phyloP scores from a whole-genome alignment of 495 filamentous ascomycete genomes.

The Talaromyces thailandensis region DNA sequence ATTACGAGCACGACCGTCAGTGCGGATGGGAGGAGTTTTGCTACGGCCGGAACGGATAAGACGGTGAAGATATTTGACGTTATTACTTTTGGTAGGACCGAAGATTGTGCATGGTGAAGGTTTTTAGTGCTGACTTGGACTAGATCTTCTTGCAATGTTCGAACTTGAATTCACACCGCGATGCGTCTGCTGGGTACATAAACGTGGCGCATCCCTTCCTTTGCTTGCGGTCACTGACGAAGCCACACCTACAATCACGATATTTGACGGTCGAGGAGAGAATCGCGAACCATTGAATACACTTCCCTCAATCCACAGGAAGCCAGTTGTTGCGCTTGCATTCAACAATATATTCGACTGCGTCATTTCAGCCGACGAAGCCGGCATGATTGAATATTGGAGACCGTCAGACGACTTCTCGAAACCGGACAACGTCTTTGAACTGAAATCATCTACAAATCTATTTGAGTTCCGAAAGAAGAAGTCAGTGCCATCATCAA shows the following conservation, averaged over 20 bases:
- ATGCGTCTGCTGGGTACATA: slow-evolving; percentile 89
- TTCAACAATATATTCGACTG: slow-evolving; percentile 88
- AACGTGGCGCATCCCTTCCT: slow-evolving; percentile 76
- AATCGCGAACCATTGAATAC: slow-evolving; percentile 63
- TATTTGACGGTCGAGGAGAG: slow-evolving; percentile 89
- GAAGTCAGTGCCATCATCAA: slow-evolving; percentile 75
- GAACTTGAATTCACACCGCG: slow-evolving; percentile 63
- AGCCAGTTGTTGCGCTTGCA: slow-evolving; percentile 69
- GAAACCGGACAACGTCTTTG: slow-evolving; percentile 86
- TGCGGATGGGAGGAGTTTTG: slow-evolving; percentile 87
- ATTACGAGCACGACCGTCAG: slow-evolving; percentile 76
- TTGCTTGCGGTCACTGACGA: slow-evolving; percentile 85
- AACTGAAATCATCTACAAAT: slow-evolving; percentile 83
- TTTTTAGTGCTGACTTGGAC: slow-evolving; percentile 9
- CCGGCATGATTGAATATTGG: slow-evolving; percentile 98
- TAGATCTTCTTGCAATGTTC: slow-evolving; percentile 76
- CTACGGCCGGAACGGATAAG: slow-evolving; percentile 76
- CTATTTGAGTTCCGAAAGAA: slow-evolving; percentile 96
- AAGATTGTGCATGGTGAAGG: slow-evolving; percentile 5
- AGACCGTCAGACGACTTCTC: slow-evolving; percentile 66
- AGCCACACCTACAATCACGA: slow-evolving; percentile 55
- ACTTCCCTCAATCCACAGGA: slow-evolving; percentile 66
- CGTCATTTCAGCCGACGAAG: slow-evolving; percentile 78
- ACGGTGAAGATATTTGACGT: slow-evolving; percentile 96
- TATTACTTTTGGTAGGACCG: slow-evolving; percentile 64